Conservation (phyloP, 2,329 filamentous ascomycete genomes). For the Camillea tinctor region DNA sequence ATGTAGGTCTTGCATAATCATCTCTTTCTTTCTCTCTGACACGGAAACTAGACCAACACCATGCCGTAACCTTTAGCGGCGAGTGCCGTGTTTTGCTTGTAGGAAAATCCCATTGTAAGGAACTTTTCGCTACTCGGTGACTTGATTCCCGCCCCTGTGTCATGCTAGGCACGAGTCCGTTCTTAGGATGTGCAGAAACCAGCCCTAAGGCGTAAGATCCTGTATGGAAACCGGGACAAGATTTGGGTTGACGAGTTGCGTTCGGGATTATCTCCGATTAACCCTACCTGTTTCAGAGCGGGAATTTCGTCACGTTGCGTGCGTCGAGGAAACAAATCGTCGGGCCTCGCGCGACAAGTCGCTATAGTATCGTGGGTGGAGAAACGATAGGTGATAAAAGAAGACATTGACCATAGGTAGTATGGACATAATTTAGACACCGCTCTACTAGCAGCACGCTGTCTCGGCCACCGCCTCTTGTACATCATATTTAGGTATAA, state of each 20-base stretch:
- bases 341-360: not conserved
- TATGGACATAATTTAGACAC: not conserved
- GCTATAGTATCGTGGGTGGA: not conserved
- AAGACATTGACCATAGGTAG: not conserved
- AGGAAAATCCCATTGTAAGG: not conserved
- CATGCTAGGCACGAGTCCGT: not conserved
- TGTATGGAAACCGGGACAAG: not conserved
- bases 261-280: constrained; percentile 11
- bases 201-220: not conserved
- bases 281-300: constrained; percentile 10
- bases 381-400: not conserved
- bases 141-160: constrained; percentile 1
- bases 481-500: not conserved
- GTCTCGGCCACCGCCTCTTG: not conserved
- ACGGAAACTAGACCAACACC: not conserved
- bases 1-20: constrained; percentile 5
- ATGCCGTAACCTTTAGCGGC: not conserved
- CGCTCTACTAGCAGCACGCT: not conserved
- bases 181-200: not conserved
- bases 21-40: constrained; percentile 1
- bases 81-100: not conserved
- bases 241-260: constrained; percentile 1
- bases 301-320: not conserved
- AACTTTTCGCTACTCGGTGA: constrained; percentile 1
- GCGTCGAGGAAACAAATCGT: not conserved